Conservation (phyloP, 192 early-diverging fungal species). For the Coemansia sp. region DNA sequence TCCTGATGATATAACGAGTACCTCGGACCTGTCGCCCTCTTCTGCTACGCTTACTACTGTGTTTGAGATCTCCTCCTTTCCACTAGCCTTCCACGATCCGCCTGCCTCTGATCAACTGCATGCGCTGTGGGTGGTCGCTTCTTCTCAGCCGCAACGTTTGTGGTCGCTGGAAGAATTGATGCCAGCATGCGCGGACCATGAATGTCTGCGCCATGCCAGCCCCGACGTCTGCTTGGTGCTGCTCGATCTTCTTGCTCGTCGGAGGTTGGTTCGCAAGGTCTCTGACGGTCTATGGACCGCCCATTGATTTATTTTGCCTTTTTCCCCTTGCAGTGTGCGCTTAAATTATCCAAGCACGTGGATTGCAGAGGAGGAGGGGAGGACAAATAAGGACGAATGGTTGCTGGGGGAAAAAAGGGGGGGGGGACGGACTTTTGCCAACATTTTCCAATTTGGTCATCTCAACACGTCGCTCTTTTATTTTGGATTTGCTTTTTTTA, state of each 20-base stretch:
- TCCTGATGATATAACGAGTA: not conserved
- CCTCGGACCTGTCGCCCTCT: not conserved
- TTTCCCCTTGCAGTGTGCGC: not conserved
- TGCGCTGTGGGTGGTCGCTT: slow-evolving; percentile 26
- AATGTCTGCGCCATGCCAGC: slow-evolving; percentile 15
- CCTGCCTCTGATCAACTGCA: slow-evolving; percentile 30
- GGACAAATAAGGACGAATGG: too few species aligned
- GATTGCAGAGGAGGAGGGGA: too few species aligned
- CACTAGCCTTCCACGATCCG: slow-evolving; percentile 27
- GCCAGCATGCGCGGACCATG: not conserved
- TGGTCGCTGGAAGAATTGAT: slow-evolving; percentile 38
- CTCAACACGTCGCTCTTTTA: too few species aligned
- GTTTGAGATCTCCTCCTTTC: slow-evolving; percentile 27
- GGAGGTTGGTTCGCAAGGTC: slow-evolving; percentile 32
- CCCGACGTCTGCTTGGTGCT: slow-evolving; percentile 19
- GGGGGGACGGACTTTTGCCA: too few species aligned
- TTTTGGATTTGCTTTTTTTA: too few species aligned
- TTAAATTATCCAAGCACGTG: too few species aligned
- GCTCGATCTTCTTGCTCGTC: slow-evolving; percentile 36
- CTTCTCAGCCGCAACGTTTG: slow-evolving; percentile 24
- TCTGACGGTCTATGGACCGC: slow-evolving; percentile 39
- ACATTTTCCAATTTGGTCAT: too few species aligned
- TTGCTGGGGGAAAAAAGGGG: too few species aligned
- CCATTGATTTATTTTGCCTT: slow-evolving; percentile 10
- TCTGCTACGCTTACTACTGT: slow-evolving; percentile 5